Evolutionary conservation across 441 rosid genomes (phyloP).

Genomic region (Hura crepitans): DNA sequence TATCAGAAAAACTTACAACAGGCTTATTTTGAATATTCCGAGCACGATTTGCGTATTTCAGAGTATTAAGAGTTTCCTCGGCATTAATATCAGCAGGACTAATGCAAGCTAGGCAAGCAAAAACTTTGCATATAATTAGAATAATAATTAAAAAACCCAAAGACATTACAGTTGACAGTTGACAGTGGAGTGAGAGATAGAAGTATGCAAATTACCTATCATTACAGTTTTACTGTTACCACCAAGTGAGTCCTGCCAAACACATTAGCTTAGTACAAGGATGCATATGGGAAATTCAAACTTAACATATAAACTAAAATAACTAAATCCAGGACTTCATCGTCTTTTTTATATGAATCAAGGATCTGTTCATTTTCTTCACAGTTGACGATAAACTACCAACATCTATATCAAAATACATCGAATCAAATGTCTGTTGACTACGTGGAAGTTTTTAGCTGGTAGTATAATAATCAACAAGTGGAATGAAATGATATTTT

Average conservation of each 20-base stretch:
- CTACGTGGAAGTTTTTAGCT: neutral
- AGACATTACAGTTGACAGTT: neutral
- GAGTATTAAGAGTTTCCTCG: conserved; percentile 96
- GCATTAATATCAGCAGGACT: conserved; percentile 99
- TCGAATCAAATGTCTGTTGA: neutral
- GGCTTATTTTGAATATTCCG: conserved; percentile 96
- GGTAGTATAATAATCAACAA: neutral
- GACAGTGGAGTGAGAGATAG: neutral
- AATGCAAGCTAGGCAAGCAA: conserved; percentile 68
- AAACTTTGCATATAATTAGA: conserved; percentile 9
- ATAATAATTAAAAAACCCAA: neutral
- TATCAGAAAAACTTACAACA: conserved; percentile 56
- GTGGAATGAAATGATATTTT: conserved; percentile 11
- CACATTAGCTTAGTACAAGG: conserved; percentile 18
- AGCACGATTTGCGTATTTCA: conserved; percentile 97
- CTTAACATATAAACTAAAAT: neutral
- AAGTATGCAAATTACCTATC: conserved; percentile 59
- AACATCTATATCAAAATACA: neutral
- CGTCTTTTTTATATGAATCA: neutral
- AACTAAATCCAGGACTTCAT: neutral
- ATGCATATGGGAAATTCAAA: conserved; percentile 4
- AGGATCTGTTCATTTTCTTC: too few relatives aligned
- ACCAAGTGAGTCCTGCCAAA: conserved; percentile 90
- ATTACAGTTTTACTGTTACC: conserved; percentile 98
- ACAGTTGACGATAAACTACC: neutral